A percentile compares a stretch with the other conserved stretches of the same genome.
Conservation (phyloP, 1,284 basidiomycete species). For the Trametes sp. region DNA sequence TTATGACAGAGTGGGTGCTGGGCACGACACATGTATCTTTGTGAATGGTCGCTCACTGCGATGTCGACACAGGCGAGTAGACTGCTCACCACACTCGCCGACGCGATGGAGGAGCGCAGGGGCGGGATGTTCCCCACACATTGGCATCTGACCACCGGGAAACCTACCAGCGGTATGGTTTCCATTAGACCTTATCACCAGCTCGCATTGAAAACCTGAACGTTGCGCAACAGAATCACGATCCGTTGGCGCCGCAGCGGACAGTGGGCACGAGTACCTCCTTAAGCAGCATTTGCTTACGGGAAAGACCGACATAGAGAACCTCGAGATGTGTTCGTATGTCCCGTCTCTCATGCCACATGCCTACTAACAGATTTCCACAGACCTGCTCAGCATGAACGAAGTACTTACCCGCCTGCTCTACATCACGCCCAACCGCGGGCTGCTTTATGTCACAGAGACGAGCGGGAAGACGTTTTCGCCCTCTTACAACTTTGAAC, state of each 20-base stretch:
- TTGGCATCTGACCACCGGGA: conserved; percentile 55
- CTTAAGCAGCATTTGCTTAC: conserved; percentile 77
- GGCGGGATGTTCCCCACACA: conserved; percentile 62
- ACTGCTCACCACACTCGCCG: conserved; percentile 28
- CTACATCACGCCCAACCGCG: conserved; percentile 68
- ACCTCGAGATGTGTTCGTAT: conserved; percentile 67
- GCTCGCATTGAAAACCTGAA: no score
- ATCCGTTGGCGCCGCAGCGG: conserved; percentile 70
- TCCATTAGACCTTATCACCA: not conserved
- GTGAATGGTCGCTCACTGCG: not conserved
- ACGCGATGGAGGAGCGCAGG: conserved; percentile 51
- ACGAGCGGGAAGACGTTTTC: conserved; percentile 31
- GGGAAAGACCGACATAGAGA: conserved; percentile 61
- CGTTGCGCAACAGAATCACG: conserved; percentile 16
- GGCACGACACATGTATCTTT: not conserved
- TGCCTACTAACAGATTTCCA: not conserved
- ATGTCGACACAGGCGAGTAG: conserved; percentile 25
- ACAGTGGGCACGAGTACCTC: conserved; percentile 81
- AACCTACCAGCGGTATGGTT: conserved; percentile 49
- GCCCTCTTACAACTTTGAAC: conserved; percentile 69
- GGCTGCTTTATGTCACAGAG: conserved; percentile 62
- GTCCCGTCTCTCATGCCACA: not conserved
- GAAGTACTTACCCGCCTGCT: conserved; percentile 70
- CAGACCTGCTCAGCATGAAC: conserved; percentile 68
- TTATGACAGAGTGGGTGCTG: conserved; percentile 52